Base-by-base conservation (phyloP, 2,329 filamentous ascomycete species). In the Diaporthe sp. region DNA sequence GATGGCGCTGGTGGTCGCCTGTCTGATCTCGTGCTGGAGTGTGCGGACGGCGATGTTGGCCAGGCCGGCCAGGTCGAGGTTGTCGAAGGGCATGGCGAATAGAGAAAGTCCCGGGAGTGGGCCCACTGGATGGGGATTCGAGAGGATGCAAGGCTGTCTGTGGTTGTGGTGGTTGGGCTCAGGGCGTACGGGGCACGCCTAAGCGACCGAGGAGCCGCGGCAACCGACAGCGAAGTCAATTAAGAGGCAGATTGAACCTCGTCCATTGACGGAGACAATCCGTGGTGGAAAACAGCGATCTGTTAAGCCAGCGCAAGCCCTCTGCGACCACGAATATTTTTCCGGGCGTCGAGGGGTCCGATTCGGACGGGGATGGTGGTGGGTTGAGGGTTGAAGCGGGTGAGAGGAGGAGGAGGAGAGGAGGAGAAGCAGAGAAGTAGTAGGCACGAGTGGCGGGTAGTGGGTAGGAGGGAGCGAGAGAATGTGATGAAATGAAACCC, bases 21-120 rank as follows among this genome's bases (percentile, higher is more conserved):
- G 71, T 28, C 76, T 37, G 53, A 73, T 63, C 49, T 77, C 74
- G 47, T 77, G 51, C 31, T 77, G 71, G 9, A 77, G 49, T 10
- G 76, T 75, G 63, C 76, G 76, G 17, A 76, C 42, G 47, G 74
- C 71, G n/a, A 76, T 22, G 34, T 77, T 49, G 57, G 76, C 74
- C 61, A 75, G 31, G 49, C 53, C 76, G 71, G 71, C 74, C 67
- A 77, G 28, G 34, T 77, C 76, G 67, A 72, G 28, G 51, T 58
- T 72, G n/a, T 74, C 65, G 60, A 72, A 60, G 7, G 60, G 53
- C 76, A 77, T 77, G 71, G 71, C 37, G 68, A 22, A 22, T 22
- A 49, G 28, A 34, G 55, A 34, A 34, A 31, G 8, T 37, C 63
- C 12, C 28, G 47, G 63, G 47, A 20, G 31, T 68, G 63, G 47